These are phyloP conservation scores for Starmerella apis DNA, from an alignment of 805 yeast species.

Conservation along the genomic window DNA sequence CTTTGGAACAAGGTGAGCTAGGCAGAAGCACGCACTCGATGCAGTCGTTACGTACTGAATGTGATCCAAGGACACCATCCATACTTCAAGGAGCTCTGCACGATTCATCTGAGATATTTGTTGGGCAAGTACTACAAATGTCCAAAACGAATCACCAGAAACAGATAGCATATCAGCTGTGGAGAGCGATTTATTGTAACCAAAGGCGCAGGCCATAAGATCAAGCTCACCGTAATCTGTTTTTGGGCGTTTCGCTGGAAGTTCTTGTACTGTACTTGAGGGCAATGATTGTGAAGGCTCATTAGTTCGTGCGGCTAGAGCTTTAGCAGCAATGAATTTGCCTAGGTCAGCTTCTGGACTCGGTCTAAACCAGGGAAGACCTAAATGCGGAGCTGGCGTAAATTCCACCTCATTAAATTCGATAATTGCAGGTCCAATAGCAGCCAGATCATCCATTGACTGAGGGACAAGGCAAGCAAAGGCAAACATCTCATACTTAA, in stretches of 20 bases:
- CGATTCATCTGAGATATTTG: neutral
- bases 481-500: conserved; percentile 10
- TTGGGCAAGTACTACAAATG: neutral
- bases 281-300: too few species aligned
- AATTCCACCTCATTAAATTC: conserved; percentile 17
- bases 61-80: conserved; percentile 5
- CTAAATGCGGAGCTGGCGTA: neutral
- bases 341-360: conserved; percentile 13
- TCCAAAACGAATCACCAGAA: conserved; percentile 5
- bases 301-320: neutral
- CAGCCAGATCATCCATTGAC: neutral
- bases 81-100: neutral
- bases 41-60: neutral
- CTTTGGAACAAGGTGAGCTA: neutral
- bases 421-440: conserved; percentile 2
- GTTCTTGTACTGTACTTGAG: neutral
- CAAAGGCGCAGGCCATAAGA: neutral
- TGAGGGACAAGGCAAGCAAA: conserved; percentile 13
- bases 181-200: neutral
- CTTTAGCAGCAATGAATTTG: conserved; percentile 12
- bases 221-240: neutral
- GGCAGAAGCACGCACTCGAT: conserved; percentile 15
- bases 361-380: conserved; percentile 13
- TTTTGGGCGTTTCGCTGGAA: neutral
- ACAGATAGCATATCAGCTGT: neutral